These are phyloP conservation scores for Furcasterigmium sp. DNA, from an alignment of 2,329 filamentous ascomycete species.

Conservation along the genomic window DNA sequence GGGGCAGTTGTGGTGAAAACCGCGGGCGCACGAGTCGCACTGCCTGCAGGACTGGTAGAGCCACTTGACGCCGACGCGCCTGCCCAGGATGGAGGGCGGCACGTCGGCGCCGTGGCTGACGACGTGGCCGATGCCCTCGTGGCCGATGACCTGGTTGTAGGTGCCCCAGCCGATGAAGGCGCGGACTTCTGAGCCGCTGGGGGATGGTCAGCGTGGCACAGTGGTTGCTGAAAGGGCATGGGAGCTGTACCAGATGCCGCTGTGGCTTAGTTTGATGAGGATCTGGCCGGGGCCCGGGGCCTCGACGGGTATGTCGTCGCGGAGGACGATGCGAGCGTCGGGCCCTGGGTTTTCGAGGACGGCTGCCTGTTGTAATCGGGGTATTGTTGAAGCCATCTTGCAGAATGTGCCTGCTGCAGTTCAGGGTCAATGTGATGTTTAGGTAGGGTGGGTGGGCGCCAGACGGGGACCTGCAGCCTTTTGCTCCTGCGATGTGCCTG, in stretches of 20 bases:
- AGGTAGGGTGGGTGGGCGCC: no score
- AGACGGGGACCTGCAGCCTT: no score
- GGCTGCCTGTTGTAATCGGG: conserved; percentile 2
- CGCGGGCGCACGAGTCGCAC: conserved; percentile 27
- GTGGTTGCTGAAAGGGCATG: neutral
- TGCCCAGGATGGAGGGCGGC: conserved; percentile 18
- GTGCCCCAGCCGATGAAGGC: conserved; percentile 20
- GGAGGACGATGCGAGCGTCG: neutral
- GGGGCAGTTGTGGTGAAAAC: conserved; percentile 31
- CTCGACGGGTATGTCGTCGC: conserved; percentile 5
- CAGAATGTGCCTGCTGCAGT: no score
- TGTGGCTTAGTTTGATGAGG: conserved; percentile 2
- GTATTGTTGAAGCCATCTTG: neutral
- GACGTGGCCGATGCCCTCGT: conserved; percentile 24
- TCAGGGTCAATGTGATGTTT: no score
- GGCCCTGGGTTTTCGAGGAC: conserved; percentile 7
- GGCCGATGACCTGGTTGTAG: conserved; percentile 20
- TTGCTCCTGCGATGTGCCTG: no score
- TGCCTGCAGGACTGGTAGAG: conserved; percentile 32
- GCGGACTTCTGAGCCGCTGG: conserved; percentile 23
- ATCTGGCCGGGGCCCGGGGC: conserved; percentile 5
- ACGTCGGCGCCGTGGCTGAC: conserved; percentile 22
- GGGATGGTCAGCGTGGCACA: neutral
- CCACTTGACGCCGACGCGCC: conserved; percentile 38
- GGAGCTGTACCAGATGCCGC: conserved; percentile 4